Conservation (phyloP, 202 grass and related monocot species). For the Cymbopogon flexuosus region DNA sequence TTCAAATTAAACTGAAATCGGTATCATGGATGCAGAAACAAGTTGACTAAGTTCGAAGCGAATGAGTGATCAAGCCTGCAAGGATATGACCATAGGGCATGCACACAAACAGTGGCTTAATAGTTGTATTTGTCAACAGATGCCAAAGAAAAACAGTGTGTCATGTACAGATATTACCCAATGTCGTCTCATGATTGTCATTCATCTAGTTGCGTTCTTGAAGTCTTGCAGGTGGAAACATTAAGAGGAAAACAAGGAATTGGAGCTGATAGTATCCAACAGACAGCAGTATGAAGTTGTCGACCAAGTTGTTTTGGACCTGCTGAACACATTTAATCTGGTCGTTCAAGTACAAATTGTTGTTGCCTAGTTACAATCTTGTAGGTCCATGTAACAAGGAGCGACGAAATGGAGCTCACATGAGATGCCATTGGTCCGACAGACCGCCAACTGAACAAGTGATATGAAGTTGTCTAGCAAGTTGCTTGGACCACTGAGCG, state of each 20-base stretch:
- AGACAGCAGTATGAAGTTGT: too few relatives aligned
- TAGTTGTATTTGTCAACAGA: too few relatives aligned
- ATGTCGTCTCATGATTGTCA: neutral
- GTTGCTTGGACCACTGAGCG: neutral
- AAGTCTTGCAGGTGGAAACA: neutral
- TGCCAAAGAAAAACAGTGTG: too few relatives aligned
- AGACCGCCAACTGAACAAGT: neutral
- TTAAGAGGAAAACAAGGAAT: neutral
- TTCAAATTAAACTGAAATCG: too few relatives aligned
- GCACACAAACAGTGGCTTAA: too few relatives aligned
- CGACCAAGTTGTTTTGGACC: too few relatives aligned
- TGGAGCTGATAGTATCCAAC: neutral
- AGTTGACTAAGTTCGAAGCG: too few relatives aligned
- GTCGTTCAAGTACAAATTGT: neutral
- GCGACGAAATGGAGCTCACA: neutral
- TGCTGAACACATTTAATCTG: too few relatives aligned
- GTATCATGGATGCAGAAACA: too few relatives aligned
- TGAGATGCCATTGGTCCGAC: conserved; percentile 12
- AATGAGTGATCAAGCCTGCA: too few relatives aligned
- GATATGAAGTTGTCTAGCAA: conserved; percentile 5
- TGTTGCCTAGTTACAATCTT: neutral
- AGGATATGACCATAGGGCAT: too few relatives aligned
- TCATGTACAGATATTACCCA: neutral
- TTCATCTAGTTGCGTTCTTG: neutral
- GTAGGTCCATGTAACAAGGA: conserved; percentile 12